phyloP scores from a whole-genome alignment of 106 monocot species.

The Apostasia ramifera region DNA sequence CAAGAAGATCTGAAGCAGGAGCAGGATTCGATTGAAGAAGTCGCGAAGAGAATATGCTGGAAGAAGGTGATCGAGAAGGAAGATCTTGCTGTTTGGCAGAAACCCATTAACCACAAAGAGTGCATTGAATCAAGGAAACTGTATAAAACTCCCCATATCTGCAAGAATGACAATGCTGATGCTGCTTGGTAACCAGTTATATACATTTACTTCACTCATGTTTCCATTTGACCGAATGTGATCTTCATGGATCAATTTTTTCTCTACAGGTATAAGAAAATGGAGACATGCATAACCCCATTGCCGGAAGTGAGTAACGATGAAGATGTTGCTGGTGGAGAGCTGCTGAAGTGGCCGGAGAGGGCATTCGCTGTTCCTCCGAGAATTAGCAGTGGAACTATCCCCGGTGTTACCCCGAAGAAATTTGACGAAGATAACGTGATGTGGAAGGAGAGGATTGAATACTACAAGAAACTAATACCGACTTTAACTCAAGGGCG shows the following conservation, averaged over 20 bases:
- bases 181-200: conserved; percentile 9
- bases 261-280: conserved; percentile 36
- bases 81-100: conserved; percentile 51
- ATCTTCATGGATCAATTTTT: not conserved
- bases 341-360: conserved; percentile 27
- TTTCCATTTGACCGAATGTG: not conserved
- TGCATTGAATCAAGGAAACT: conserved; percentile 21
- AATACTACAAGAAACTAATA: conserved; percentile 27
- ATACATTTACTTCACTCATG: not conserved
- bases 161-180: conserved; percentile 15
- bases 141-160: conserved; percentile 8
- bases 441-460: conserved; percentile 28
- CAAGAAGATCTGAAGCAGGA: conserved; percentile 51
- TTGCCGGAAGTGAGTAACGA: conserved; percentile 26
- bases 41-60: conserved; percentile 46
- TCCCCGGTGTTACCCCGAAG: conserved; percentile 21
- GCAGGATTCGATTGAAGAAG: conserved; percentile 43
- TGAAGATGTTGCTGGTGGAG: conserved; percentile 33
- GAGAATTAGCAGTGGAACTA: conserved; percentile 19
- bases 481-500: conserved; percentile 20
- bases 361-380: conserved; percentile 37
- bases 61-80: conserved; percentile 45
- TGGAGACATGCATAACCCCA: conserved; percentile 46
- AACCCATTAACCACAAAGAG: conserved; percentile 43
- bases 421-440: conserved; percentile 31